Conservation (phyloP, 164 flowering plant genomes). For the Magnolia changhungtana region DNA sequence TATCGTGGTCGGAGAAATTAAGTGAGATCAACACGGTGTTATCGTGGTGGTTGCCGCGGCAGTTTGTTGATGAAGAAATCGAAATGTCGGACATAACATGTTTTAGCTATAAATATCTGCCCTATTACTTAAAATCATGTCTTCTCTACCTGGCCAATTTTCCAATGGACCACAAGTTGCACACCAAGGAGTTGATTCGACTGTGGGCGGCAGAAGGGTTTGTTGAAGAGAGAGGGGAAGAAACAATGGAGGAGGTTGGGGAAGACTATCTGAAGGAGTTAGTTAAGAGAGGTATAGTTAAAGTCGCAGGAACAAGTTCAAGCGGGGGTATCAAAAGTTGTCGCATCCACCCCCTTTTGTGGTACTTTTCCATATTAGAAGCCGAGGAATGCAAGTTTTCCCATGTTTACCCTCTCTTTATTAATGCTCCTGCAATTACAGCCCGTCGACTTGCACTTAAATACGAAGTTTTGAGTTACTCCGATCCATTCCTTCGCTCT, state of each 20-base stretch:
- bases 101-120: background rate
- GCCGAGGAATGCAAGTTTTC: background rate
- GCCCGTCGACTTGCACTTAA: conserved; percentile 9
- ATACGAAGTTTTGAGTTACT: background rate
- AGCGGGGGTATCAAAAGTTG: background rate
- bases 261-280: background rate
- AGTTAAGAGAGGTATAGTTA: background rate
- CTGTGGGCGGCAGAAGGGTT: background rate
- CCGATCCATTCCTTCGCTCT: conserved; percentile 2
- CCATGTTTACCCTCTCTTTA: conserved; percentile 7
- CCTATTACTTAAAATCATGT: background rate
- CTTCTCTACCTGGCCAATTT: background rate
- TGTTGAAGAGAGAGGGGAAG: background rate
- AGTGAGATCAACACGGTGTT: background rate
- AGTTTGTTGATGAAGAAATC: conserved; percentile 1
- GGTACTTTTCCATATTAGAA: background rate
- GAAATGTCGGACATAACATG: background rate
- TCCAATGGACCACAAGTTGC: background rate
- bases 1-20: conserved; percentile 5
- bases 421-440: background rate
- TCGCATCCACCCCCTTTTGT: background rate
- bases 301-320: background rate
- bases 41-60: accelerated
- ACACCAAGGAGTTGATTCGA: background rate
- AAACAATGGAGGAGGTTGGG: background rate